Base-by-base conservation (phyloP, 306 rosid genomes). In the Trichosanthes cucumerina region DNA sequence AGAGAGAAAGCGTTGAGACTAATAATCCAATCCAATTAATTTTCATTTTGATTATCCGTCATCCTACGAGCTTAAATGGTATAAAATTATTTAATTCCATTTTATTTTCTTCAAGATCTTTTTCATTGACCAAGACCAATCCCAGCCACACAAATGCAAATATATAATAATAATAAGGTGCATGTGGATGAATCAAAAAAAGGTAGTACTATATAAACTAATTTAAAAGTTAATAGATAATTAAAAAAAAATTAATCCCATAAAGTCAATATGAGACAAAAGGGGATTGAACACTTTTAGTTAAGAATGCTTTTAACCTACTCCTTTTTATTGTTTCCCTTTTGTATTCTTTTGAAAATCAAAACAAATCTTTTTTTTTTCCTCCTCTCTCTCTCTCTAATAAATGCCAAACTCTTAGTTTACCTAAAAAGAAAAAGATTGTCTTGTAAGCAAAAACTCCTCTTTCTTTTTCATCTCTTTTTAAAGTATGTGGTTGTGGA, bases 291-390 rank as follows among this genome's bases (percentile, higher is more conserved):
- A 21, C 54, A 69, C 36, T 69, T 69, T 69, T 69, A 23, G 54
- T 21, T 70, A 70, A 44, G 76, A 70, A 70, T 70, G 76, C 76
- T 70, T 70, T 70, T 43, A 70, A 70, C 76, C 76, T 24, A 70
- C 76, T 70, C 38, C 56, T 70, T n/a, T 10, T 68, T 70, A 44
- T 69, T 19, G 56, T 43, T 43, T 70, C 38, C 53, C 56, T 44
- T 70, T 70, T 70, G 56, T 70, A 43, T 70, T 70, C 21, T 43
- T 19, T 38, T 68, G 19, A 68, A 68, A 68, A 38, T 1, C 15
- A 68, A 68, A 39, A 68, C 33, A n/a, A 39, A 1, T 9, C 24
- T 0, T 14, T 16, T 33, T 26, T 2, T 53, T 7, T 53, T 8
- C 31, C 21, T 6, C 24, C 13, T 9, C 13, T n/a, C 1, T 68